A percentile compares a stretch with the other conserved stretches of the same genome.
These are phyloP conservation scores for Moesziomyces globuligerus DNA, from an alignment of 1,284 basidiomycete species.

Conservation along the genomic window DNA sequence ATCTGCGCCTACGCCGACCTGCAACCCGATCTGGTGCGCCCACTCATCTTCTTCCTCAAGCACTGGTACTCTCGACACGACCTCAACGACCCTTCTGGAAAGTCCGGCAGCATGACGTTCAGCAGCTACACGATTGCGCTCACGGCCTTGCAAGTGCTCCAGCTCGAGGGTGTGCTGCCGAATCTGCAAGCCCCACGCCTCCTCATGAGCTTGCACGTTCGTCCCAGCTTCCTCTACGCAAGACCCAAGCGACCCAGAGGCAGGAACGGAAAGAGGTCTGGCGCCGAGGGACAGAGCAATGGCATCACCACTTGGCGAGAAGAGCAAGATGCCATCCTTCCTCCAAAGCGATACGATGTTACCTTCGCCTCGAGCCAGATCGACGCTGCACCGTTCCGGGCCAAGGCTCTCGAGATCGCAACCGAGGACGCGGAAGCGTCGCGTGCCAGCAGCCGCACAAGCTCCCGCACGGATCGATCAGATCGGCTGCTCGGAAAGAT, in stretches of 20 bases:
- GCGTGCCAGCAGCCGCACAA: background rate
- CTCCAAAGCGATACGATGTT: constrained; percentile 31
- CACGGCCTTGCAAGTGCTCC: constrained; percentile 64
- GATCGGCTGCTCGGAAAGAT: constrained; percentile 36
- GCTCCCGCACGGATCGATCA: constrained; percentile 4
- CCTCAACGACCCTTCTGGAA: constrained; percentile 57
- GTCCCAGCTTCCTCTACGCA: constrained; percentile 41
- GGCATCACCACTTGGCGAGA: constrained; percentile 1
- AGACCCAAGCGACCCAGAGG: constrained; percentile 26
- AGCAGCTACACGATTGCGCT: constrained; percentile 60
- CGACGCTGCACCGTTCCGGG: constrained; percentile 7
- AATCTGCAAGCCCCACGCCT: constrained; percentile 64
- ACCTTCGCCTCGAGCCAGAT: constrained; percentile 17
- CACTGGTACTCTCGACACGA: constrained; percentile 48
- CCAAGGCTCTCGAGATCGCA: constrained; percentile 2
- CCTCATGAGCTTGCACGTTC: constrained; percentile 38
- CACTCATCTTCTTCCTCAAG: constrained; percentile 59
- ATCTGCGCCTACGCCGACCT: constrained; percentile 54
- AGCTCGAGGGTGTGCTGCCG: constrained; percentile 59
- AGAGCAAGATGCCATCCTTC: constrained; percentile 2
- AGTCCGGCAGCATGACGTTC: constrained; percentile 41
- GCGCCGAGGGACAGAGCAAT: background rate
- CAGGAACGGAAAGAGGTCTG: constrained; percentile 2
- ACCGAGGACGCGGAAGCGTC: background rate
- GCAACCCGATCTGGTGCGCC: constrained; percentile 47